Base-by-base conservation (phyloP, 768 basidiomycete species). In the Clitopilus passeckerianus region DNA sequence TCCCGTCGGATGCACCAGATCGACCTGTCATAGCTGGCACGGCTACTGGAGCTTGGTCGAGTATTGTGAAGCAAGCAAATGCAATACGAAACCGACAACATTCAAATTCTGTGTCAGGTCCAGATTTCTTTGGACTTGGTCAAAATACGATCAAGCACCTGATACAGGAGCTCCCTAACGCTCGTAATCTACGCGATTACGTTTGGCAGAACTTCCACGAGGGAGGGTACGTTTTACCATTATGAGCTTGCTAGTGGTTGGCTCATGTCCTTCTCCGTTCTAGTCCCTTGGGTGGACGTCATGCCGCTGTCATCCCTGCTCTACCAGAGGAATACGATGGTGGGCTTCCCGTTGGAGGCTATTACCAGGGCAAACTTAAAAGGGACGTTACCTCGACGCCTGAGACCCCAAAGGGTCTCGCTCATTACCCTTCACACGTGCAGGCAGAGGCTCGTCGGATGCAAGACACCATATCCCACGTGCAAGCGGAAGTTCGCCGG, bases 131-230 rank as follows among this genome's bases (percentile, higher is more conserved):
- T 67, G 92, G 92, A 8, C 77, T 94, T 15, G 89, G 89, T 2
- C 89, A 93, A 71, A 93, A 93, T 67, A 89, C 89, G 4, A 92
- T 94, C 76, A 93, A 93, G 74, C 89, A 91, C 67, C 80, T 93
- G 35, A 91, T 94, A n/a, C 91, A 94, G 71, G 88, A 91, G 71
- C 77, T 94, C 15, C 85, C 87, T 6, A 83, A 84, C 59, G 87
- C 92, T 14, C 83, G 87, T 70, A 75, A 82, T 50, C 70, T 93
- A 59, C 79, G 83, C 64, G 87, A 91, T 73, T 94, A 94, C 68
- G 90, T 92, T 27, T 91, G 90, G 90, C 91, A 93, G 69, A 82
- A 85, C 61, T 93, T 91, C 68, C 79, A 85, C 8, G 91, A 94
- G 72, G 91, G 91, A 75, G 91, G 90, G 87, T 90, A 73, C 80